Evolutionary conservation across 148 eudicot species (phyloP), one percentile per base, ranked within the genome.

Genomic region (Vaccinium vitisidaea): DNA sequence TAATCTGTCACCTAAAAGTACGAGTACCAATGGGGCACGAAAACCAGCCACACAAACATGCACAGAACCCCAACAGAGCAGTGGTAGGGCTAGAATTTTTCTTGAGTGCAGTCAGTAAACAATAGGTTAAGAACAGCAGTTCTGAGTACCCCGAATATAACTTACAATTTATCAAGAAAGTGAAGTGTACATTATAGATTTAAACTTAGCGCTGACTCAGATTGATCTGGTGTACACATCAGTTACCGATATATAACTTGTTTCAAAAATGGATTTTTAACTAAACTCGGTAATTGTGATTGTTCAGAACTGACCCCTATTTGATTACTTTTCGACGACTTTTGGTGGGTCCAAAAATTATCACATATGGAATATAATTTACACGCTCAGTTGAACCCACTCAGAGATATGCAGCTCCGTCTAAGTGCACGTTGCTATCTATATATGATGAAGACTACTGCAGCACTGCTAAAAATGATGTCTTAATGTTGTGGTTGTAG

Each of bases 401-500:
- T 27, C 18, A 69, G 36, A 67, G 74, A 27, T 5, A 27, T 69
- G 16, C 36, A 67, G 16, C 73, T 63, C 70, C 27, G 23, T 23
- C 70, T 23, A 63, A 23, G 32, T 67, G 16, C 73, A 25, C 36
- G 6, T 67, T 11, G 11, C 12, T 67, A 13, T 67, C 74, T 0
- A 52, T 52, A 11, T 52, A 52, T 11, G 54, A 8, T 52, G 13
- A 36, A 3, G 54, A 52, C 54, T 52, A 11, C 54, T 36, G 39
- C 39, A 36, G 39, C 39, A 36, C 39, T 52, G 54, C 16, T 59
- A 21, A 80, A 79, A 14, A 18, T 16, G 10, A 39, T 15, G 52
- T 65, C 1, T 23, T 52, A 67, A 9, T 49, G 16, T 6, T 32
- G 18, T 74, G 84, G 16, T 79, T 88, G 84, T 46, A 94, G 98